Base-by-base conservation (phyloP, 495 filamentous ascomycete species). In the Penicillium crystallinum region DNA sequence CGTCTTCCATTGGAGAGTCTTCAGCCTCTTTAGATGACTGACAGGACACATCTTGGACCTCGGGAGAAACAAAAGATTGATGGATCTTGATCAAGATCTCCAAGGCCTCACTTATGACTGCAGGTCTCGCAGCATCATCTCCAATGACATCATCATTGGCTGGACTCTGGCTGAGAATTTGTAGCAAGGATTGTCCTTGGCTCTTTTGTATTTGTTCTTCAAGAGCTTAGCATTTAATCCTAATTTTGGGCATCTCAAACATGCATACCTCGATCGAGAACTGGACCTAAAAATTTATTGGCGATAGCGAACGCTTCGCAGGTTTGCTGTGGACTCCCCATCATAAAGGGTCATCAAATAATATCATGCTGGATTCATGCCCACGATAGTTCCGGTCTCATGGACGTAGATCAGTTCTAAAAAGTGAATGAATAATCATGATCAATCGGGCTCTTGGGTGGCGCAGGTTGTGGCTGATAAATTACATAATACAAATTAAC, bases 261-360 rank as follows among this genome's bases (percentile, higher is more conserved):
- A 50, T 52, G 53, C 73, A 54, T 72, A 65, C 75, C 74, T 76
- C 68, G 58, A 50, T 69, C 52, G 43, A 78, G 61, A 34, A 77
- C 67, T 4, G 75, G 74, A 51, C 55, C 63, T 33, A 78, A 56
- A 51, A 76, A 78, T 22, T 63, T 57, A 34, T 51, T 62, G 35
- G 74, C 74, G 7, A 62, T 59, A 19, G 57, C 55, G 41, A 78
- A 75, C n/a, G 69, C 70, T 44, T 60, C 58, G 38, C 39, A 58
- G 10, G 66, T 39, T 23, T 40, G 36, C 40, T 36, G 46, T 1
- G 49, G 30, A 17, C 68, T 61, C 22, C 56, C 58, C 74, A 75
- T 77, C n/a, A 51, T 68, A 38, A 45, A 15, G 6, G 9, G 1
- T 15, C 21, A 14, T 17, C 12, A 15, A 6, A 14, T 35, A 6